A percentile compares a stretch with the other conserved stretches of the same genome.
Conservation (phyloP, 2,329 filamentous ascomycete genomes). For the Aspergillus intermedius region DNA sequence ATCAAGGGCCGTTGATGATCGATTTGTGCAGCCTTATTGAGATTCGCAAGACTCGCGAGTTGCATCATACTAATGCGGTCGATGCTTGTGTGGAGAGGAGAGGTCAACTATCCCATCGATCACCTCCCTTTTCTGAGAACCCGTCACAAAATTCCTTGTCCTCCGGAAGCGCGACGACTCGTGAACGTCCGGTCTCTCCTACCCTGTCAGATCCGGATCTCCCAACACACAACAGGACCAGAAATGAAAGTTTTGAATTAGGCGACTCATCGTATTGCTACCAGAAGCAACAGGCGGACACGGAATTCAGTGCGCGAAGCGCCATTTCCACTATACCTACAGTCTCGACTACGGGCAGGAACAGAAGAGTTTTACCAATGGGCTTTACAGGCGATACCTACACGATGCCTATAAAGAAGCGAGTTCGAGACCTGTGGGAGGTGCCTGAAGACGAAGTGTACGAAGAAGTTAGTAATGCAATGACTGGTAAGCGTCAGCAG, state of each 20-base stretch:
- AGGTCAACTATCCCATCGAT: background rate
- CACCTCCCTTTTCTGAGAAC: background rate
- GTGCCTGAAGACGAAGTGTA: constrained; percentile 16
- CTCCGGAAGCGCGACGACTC: background rate
- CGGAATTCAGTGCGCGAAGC: too few relatives aligned
- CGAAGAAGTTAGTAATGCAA: constrained; percentile 12
- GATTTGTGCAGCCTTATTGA: constrained; percentile 5
- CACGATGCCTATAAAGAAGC: background rate
- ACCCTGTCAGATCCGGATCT: constrained; percentile 22
- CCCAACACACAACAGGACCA: constrained; percentile 10
- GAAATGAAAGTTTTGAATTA: background rate
- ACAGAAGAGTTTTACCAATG: background rate
- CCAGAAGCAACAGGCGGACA: too few relatives aligned
- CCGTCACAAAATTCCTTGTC: background rate
- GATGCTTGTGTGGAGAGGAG: background rate
- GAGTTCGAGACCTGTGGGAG: background rate
- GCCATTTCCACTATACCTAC: too few relatives aligned
- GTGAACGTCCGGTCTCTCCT: constrained; percentile 6
- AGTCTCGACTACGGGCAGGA: background rate
- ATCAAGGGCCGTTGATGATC: constrained; percentile 6
- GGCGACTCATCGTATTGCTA: too few relatives aligned
- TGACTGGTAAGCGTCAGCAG: constrained; percentile 13
- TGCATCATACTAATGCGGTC: background rate
- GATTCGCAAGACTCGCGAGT: background rate
- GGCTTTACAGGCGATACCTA: background rate